phyloP scores from a whole-genome alignment of 176 grass and related monocot genomes.

The Poa annua region DNA sequence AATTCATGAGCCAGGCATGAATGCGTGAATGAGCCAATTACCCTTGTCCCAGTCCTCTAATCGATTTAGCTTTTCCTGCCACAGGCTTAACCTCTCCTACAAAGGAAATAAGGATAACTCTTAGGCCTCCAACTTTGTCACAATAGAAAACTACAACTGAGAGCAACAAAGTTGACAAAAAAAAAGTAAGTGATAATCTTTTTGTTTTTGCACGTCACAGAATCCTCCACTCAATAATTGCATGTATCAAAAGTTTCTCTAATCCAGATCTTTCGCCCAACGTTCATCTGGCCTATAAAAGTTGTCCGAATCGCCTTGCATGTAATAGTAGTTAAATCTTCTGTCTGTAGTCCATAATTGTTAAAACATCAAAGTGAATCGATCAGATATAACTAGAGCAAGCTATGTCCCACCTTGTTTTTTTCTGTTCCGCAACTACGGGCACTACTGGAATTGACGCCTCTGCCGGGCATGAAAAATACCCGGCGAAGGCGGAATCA shows the following conservation, averaged over 20 bases:
- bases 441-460: no score
- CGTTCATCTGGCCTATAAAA: not conserved
- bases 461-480: no score
- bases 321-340: not conserved
- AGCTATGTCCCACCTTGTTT: not conserved
- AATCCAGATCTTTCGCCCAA: not conserved
- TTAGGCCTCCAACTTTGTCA: not conserved
- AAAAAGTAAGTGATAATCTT: not conserved
- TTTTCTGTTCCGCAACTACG: not conserved
- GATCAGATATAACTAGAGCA: not conserved
- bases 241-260: constrained; percentile 25
- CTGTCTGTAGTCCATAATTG: not conserved
- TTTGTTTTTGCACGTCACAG: not conserved
- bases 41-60: constrained; percentile 80
- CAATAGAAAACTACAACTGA: not conserved
- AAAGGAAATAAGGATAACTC: constrained; percentile 31
- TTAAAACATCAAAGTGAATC: not conserved
- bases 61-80: constrained; percentile 76
- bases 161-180: not conserved
- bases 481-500: no score
- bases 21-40: constrained; percentile 40
- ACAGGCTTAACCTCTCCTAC: constrained; percentile 87
- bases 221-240: not conserved
- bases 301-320: not conserved
- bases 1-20: constrained; percentile 13